phyloP scores from a whole-genome alignment of 176 grass and related monocot species.

The Urochloa ruziziensis region DNA sequence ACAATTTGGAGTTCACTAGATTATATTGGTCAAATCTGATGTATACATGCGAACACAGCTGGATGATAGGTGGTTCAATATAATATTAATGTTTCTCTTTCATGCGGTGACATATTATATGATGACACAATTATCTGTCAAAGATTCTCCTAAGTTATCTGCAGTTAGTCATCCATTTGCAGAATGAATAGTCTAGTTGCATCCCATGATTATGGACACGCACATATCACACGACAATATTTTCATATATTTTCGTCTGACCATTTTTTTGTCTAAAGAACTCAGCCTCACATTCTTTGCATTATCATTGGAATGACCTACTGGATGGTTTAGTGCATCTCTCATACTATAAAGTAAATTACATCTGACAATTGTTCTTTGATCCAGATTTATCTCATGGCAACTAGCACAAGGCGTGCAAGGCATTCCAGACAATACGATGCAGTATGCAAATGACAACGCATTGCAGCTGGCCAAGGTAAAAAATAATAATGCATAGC shows the following conservation, averaged over 20 bases:
- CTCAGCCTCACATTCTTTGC: neutral
- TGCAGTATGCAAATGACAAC: slow-evolving; percentile 64
- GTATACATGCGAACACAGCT: slow-evolving; percentile 8
- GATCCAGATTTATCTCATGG: slow-evolving; percentile 74
- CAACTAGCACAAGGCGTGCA: slow-evolving; percentile 69
- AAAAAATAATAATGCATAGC: neutral
- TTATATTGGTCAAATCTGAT: neutral
- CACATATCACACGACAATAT: neutral
- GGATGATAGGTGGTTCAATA: neutral
- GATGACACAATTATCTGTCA: neutral
- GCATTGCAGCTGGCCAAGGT: slow-evolving; percentile 61
- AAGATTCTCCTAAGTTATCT: slow-evolving; percentile 2
- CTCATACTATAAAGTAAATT: neutral
- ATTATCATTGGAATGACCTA: neutral
- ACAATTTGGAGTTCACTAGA: neutral
- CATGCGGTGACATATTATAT: neutral
- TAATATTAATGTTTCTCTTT: neutral
- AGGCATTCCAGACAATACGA: slow-evolving; percentile 52
- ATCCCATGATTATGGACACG: neutral
- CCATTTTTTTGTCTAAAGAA: neutral
- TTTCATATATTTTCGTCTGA: neutral
- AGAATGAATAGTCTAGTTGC: neutral
- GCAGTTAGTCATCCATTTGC: neutral
- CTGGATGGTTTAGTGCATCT: neutral
- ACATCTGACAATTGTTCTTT: neutral